Evolutionary conservation across 1,139 yeast species (phyloP), one percentile per base, ranked within the genome.

Genomic region (Suhomyces ambrosiae): DNA sequence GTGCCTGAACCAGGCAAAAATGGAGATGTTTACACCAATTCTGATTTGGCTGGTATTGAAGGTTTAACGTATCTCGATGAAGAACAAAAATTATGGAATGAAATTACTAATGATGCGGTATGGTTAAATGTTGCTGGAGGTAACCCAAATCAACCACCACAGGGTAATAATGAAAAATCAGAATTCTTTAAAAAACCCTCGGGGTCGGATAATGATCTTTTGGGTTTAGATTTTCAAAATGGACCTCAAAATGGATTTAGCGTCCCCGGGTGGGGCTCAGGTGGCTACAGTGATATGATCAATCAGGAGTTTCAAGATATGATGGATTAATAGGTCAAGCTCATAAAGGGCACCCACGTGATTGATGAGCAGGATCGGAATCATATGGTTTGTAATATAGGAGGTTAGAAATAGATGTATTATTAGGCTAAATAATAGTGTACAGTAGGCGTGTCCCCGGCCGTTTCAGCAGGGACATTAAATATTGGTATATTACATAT

Each of bases 71-170:
- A 66, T 40, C 51, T 68, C 23, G 71, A 66, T 32, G 76, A 71
- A 36, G 88, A 84, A 50, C 75, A 78, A 48, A 75, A 83, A 49
- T 59, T 87, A 36, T 81, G 94, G 90, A 79, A 79, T 55, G 87
- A 83, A 50, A 79, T 85, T 45, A 79, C 87, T 2, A 74, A 74
- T 54, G 88, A 79, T 54, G 88, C 94, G 10, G 84, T 73, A 54
- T 84, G 92, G 92, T 59, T 83, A 35, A 61, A 56, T 41, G 55
- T 55, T 10, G 46, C 61, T 7, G 58, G 56, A 14, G 56, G 54
- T 7, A 52, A 48, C 30, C 56, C 53, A 11, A 50, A 50, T 32
- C 60, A 56, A 33, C 55, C 56, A 2, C 49, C 57, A 4, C 48
- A 8, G 28, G 32, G 10, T 30, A 37, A 27, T 17, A 31, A 30